phyloP scores from a whole-genome alignment of 2,329 filamentous ascomycete genomes.

The Cryphonectria japonica region DNA sequence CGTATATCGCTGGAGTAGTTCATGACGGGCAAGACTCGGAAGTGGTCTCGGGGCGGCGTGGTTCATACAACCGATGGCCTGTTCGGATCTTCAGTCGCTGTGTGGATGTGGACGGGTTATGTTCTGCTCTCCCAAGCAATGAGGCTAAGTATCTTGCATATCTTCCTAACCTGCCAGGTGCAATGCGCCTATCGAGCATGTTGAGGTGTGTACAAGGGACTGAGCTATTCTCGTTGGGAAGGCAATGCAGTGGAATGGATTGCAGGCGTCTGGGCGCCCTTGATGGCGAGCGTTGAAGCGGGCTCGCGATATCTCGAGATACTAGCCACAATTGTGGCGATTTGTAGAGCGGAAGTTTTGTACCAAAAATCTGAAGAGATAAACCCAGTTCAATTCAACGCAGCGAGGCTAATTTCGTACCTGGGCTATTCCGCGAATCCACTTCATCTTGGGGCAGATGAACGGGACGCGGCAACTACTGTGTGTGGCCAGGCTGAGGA shows the following conservation, averaged over 20 bases:
- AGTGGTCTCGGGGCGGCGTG: background rate
- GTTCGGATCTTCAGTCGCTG: background rate
- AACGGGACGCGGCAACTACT: background rate
- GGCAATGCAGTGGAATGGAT: background rate
- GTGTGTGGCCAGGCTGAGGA: background rate
- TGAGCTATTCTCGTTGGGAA: background rate
- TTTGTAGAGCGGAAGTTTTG: background rate
- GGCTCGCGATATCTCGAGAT: background rate
- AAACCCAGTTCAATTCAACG: background rate
- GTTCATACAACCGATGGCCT: background rate
- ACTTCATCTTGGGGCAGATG: background rate
- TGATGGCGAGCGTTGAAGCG: background rate
- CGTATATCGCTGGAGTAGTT: background rate
- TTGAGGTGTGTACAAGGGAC: slow-evolving; percentile 1
- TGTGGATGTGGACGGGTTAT: background rate
- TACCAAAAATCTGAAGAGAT: background rate
- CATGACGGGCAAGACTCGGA: background rate
- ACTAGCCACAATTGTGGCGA: background rate
- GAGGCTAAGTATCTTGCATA: background rate
- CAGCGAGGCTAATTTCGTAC: background rate
- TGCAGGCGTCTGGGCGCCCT: background rate
- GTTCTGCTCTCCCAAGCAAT: background rate
- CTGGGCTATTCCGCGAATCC: background rate
- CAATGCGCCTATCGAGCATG: background rate
- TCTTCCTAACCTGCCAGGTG: background rate